Percentiles rank a stretch among this genome's conserved stretches.
Evolutionary conservation across 2,329 filamentous ascomycete genomes (phyloP).

Genomic region (Aspergillus quadrilineatus): DNA sequence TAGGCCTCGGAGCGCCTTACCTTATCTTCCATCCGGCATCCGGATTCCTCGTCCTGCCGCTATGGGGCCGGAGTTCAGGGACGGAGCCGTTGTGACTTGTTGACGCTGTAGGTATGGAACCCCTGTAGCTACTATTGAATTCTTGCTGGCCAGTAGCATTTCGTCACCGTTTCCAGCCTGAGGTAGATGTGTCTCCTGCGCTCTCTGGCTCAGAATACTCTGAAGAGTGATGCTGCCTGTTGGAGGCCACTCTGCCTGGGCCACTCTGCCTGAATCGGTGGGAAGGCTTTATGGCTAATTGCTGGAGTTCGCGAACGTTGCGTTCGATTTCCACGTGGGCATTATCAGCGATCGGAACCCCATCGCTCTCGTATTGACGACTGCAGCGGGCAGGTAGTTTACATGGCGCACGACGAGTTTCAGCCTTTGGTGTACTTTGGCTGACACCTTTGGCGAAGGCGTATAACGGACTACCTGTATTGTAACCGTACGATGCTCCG

Average conservation of each 20-base stretch:
- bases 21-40: not conserved
- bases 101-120: not conserved
- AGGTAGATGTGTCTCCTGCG: not conserved
- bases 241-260: too few relatives aligned
- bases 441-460: not conserved
- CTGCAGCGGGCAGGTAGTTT: not conserved
- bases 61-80: not conserved
- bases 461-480: not conserved
- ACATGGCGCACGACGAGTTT: not conserved
- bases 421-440: not conserved
- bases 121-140: not conserved
- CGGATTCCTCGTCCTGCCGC: not conserved
- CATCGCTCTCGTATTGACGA: not conserved
- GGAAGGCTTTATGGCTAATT: too few relatives aligned
- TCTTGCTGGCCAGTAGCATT: not conserved
- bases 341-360: not conserved
- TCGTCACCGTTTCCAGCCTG: not conserved
- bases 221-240: too few relatives aligned
- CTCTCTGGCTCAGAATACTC: too few relatives aligned
- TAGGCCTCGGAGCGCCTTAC: slow-evolving; percentile 1
- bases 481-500: not conserved
- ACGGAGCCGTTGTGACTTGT: not conserved
- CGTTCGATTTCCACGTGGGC: not conserved
- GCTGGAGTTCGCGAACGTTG: not conserved
- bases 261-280: too few relatives aligned